phyloP scores from a whole-genome alignment of 208 protist species.

The Crithidia bombi region DNA sequence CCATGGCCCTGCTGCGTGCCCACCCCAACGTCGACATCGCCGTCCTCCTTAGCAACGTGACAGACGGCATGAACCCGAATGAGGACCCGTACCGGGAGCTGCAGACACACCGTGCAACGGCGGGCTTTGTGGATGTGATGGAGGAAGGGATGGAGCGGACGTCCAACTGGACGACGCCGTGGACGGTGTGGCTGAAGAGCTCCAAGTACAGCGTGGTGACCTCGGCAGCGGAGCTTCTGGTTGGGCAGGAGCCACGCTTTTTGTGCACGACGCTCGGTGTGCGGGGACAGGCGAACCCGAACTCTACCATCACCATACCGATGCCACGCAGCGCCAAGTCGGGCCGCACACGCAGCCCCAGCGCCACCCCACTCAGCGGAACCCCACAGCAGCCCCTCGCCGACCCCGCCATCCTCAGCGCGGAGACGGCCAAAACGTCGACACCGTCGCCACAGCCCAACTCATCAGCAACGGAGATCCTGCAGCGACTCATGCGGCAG shows the following conservation, averaged over 20 bases:
- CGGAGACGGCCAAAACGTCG: slow-evolving; percentile 54
- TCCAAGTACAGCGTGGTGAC: slow-evolving; percentile 55
- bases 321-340: slow-evolving; percentile 84
- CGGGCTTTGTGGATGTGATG: slow-evolving; percentile 71
- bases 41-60: slow-evolving; percentile 69
- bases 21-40: slow-evolving; percentile 44
- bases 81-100: slow-evolving; percentile 59
- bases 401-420: slow-evolving; percentile 82
- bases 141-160: slow-evolving; percentile 65
- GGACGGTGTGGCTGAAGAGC: slow-evolving; percentile 77
- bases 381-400: slow-evolving; percentile 48
- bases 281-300: slow-evolving; percentile 34
- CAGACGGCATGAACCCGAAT: slow-evolving; percentile 41
- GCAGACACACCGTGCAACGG: slow-evolving; percentile 39
- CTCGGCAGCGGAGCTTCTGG: slow-evolving; percentile 41
- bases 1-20: slow-evolving; percentile 45
- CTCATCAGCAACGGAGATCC: slow-evolving; percentile 30
- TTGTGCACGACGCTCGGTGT: slow-evolving; percentile 45
- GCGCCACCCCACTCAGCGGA: slow-evolving; percentile 25
- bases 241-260: slow-evolving; percentile 45
- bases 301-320: slow-evolving; percentile 75
- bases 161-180: slow-evolving; percentile 41
- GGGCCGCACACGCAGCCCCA: slow-evolving; percentile 59
- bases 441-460: slow-evolving; percentile 32
- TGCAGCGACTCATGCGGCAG: slow-evolving; percentile 45